Evolutionary conservation across 2,329 filamentous ascomycete species (phyloP).

Genomic region (Paecilomyces dactylethromorphus): DNA sequence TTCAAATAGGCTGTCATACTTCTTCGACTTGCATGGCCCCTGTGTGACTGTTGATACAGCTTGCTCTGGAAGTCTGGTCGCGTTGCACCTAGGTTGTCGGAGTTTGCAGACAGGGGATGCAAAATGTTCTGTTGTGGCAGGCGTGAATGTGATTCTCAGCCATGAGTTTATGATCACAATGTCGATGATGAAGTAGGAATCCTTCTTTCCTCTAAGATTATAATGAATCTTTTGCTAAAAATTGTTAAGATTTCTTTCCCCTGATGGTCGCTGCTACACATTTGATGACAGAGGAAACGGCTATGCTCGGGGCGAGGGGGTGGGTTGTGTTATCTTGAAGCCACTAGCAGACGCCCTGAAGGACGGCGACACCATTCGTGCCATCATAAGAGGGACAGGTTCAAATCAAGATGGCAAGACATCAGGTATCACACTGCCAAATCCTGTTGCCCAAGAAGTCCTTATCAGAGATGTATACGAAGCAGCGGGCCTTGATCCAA

Average conservation of each 20-base stretch:
- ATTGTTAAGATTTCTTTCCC: not conserved
- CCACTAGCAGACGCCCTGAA: constrained; percentile 5
- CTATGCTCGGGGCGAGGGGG: constrained; percentile 8
- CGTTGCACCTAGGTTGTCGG: constrained; percentile 16
- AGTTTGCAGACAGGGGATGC: constrained; percentile 5
- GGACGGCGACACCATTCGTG: constrained; percentile 7
- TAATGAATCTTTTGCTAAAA: no score
- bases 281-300: constrained; percentile 5
- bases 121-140: constrained; percentile 5
- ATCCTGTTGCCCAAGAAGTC: constrained; percentile 26
- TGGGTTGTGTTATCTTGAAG: constrained; percentile 8
- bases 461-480: constrained; percentile 33
- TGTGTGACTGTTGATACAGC: constrained; percentile 15
- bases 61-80: constrained; percentile 11
- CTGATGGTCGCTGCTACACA: not conserved
- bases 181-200: not conserved
- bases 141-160: constrained; percentile 2
- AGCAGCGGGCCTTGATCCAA: constrained; percentile 27
- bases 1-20: constrained; percentile 18
- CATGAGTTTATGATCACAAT: constrained; percentile 1
- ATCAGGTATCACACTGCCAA: constrained; percentile 12
- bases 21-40: constrained; percentile 15
- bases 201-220: no score
- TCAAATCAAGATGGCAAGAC: constrained; percentile 2
- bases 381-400: not conserved